Evolutionary conservation across 1,139 yeast genomes (phyloP), one percentile per base, ranked within the genome.

Genomic region (Insectozyma bohioensis): DNA sequence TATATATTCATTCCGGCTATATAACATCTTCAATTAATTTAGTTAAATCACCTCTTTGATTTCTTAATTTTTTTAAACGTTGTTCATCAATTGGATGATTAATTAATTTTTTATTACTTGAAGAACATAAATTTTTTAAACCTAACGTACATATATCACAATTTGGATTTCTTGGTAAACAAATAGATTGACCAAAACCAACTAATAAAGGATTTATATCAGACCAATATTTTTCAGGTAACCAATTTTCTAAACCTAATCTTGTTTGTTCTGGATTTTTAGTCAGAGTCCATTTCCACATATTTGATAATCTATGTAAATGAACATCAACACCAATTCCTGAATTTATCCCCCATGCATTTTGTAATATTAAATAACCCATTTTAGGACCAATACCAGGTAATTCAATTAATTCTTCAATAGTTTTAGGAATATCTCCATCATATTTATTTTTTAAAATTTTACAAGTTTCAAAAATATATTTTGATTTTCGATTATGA

Each of bases 311-410:
- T 35, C 98, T 63, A 49, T 86, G 94, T 31, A 90, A 78, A 56
- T 90, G 98, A 3, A 88, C 95, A 55, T 90, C 98, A 6, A 90
- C 97, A 10, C 97, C 97, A 17, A 90, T 86, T 0, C 97, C 97
- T 19, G 66, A 64, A 33, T 72, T 80, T 34, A 80, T 63, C 23
- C 70, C 63, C 95, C 96, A 88, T 0, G 94, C 96, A 26, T 78
- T 73, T 48, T 87, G 95, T 43, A 87, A 62, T 3, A 90, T 68
- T 21, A 90, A 59, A 53, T 76, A 84, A 0, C 95, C 95, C 97
- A 90, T 90, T 54, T 90, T 90, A 8, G 96, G 96, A 0, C 98
- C 98, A 1, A 90, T 95, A 0, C 98, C 98, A 0, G 97, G 97
- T 22, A 90, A 59, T 1, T 72, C 58, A 3, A 76, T 69, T 37